Conservation (phyloP, 163 green algal genomes). For the Scenedesmus sp. region DNA sequence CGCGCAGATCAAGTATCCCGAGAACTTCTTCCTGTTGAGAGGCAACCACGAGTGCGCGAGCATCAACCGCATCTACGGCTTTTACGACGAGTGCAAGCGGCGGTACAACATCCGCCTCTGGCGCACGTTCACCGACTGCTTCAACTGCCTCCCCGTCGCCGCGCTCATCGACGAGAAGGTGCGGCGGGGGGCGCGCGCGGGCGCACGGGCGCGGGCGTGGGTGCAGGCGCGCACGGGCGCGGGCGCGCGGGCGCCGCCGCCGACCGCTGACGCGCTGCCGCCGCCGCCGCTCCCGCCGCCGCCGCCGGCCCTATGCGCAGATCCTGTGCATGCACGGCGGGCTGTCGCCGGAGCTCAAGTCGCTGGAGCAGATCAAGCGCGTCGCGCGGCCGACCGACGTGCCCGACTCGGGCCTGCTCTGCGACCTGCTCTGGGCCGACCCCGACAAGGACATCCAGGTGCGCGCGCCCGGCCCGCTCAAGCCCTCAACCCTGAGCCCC, state of each 20-base stretch:
- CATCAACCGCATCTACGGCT: conserved; percentile 99
- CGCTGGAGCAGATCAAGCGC: conserved; percentile 98
- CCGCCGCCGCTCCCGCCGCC: background rate
- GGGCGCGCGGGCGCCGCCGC: too few species aligned
- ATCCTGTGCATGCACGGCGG: conserved; percentile 99
- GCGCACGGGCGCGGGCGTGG: too few species aligned
- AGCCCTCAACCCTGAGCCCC: too few species aligned
- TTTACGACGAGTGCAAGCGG: conserved; percentile 99
- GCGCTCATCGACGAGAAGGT: conserved; percentile 98
- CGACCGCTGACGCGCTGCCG: too few species aligned
- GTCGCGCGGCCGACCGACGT: conserved; percentile 97
- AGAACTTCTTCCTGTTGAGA: conserved; percentile 99
- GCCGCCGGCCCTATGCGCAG: conserved; percentile 53
- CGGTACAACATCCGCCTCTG: conserved; percentile 99
- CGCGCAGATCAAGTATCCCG: conserved; percentile 98
- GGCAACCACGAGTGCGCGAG: conserved; percentile 99
- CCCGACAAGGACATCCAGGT: conserved; percentile 97
- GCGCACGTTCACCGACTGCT: conserved; percentile 99
- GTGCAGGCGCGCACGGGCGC: too few species aligned
- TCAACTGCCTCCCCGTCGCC: conserved; percentile 98
- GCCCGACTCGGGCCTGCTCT: conserved; percentile 96
- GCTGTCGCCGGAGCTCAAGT: conserved; percentile 97
- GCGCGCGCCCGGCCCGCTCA: too few species aligned
- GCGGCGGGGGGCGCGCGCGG: background rate
- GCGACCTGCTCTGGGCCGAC: conserved; percentile 98